Percentiles rank a stretch among this genome's conserved stretches.
phyloP scores from a whole-genome alignment of 2,329 filamentous ascomycete species.

The Cladosporium phlei region DNA sequence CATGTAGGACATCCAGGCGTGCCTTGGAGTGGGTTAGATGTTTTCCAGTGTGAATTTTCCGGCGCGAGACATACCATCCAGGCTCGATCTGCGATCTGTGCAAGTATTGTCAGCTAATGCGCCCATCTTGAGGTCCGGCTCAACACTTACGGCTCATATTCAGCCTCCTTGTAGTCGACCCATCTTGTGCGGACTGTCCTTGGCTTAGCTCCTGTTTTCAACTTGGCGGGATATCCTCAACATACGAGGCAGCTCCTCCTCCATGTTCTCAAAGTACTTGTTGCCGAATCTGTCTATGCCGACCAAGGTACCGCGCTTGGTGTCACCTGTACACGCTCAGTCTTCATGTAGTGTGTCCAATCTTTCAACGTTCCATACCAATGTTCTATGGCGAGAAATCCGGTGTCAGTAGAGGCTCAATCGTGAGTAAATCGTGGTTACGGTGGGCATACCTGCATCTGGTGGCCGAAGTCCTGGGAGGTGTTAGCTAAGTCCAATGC shows the following conservation, averaged over 20 bases:
- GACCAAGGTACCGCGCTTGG: conserved; percentile 84
- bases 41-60: background rate
- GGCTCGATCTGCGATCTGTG: conserved; percentile 77
- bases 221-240: conserved; percentile 12
- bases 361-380: conserved; percentile 24
- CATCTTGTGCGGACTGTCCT: conserved; percentile 81
- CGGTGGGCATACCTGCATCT: conserved; percentile 72
- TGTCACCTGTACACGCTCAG: conserved; percentile 66
- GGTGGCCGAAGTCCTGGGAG: conserved; percentile 76
- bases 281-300: conserved; percentile 88
- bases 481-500: conserved; percentile 28
- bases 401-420: background rate
- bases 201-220: background rate
- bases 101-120: conserved; percentile 34
- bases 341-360: conserved; percentile 9
- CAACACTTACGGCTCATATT: conserved; percentile 69
- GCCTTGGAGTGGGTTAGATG: conserved; percentile 48
- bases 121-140: background rate
- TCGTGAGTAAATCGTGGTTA: conserved; percentile 11
- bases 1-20: conserved; percentile 93
- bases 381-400: conserved; percentile 28
- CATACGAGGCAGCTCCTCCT: conserved; percentile 84
- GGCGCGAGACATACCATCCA: conserved; percentile 58
- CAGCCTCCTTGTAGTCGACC: conserved; percentile 89
- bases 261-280: conserved; percentile 92